Base-by-base conservation (phyloP, 2,329 filamentous ascomycete genomes). In the Botrytis cinerea region DNA sequence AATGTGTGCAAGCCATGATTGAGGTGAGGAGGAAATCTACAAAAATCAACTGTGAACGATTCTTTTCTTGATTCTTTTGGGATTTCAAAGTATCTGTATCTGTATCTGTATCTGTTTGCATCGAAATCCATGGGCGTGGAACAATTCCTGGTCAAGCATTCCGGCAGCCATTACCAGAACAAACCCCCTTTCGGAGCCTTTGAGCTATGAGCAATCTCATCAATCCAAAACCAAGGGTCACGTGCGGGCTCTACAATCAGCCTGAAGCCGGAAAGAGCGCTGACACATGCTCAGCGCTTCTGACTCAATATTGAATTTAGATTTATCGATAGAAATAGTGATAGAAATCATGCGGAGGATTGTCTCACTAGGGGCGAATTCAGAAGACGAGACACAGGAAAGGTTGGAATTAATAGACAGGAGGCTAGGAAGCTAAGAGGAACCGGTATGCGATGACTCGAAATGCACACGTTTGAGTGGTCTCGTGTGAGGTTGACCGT, bases 231-330 rank as follows among this genome's bases (percentile, higher is more conserved):
- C 25, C 48, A 25, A 4, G 18, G 40, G 43, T 69, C 66, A 69
- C 66, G 66, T 69, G 66, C 25, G n/a, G 25, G 40, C 40, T 32
- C 18, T 64, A 22, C 20, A 28, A 67, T 43, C 48, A 57, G 66
- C 48, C 66, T 54, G 66, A 43, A 68, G 66, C 66, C 66, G 48
- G 66, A 68, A 68, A 57, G 66, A 25, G 66, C 43, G 38, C 54
- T 57, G 66, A 68, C 66, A 68, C 66, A 68, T 68, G 66, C 48
- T 32, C 66, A 57, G 48, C 18, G 66, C 66, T 68, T 68, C 48
- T 68, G 66, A 68, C 66, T 68, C 48, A 43, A 57, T 54, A 10
- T 54, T 38, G 18, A 54, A 18, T 54, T 38, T 38, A 62, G 40
- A 18, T 67, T 51, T 38, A 62, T 38, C 16, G 10, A 66, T 54